A percentile compares a stretch with the other conserved stretches of the same genome.
These are phyloP conservation scores for Sarocladium kiliense DNA, from an alignment of 2,329 filamentous ascomycete genomes.

Conservation along the genomic window DNA sequence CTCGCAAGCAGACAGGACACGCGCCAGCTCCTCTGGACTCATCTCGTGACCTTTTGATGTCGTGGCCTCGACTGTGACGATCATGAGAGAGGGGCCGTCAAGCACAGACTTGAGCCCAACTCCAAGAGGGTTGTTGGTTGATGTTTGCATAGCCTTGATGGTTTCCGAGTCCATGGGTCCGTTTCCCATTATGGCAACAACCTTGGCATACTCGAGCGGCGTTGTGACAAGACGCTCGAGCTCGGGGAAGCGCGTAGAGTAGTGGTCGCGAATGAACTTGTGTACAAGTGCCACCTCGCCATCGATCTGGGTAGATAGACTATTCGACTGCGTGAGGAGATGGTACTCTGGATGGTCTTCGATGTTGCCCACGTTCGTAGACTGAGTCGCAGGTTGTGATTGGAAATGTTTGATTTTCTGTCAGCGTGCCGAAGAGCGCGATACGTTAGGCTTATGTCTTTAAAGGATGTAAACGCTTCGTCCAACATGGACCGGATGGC, in stretches of 20 bases:
- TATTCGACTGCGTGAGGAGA: conserved; percentile 82
- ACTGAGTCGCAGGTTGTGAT: conserved; percentile 59
- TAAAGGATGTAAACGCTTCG: conserved; percentile 58
- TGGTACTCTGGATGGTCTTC: conserved; percentile 92
- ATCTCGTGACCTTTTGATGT: conserved; percentile 80
- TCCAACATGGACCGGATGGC: conserved; percentile 15
- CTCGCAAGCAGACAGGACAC: conserved; percentile 73
- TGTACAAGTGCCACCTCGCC: conserved; percentile 89
- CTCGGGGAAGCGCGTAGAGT: conserved; percentile 89
- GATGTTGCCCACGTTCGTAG: conserved; percentile 69
- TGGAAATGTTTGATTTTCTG: conserved; percentile 80
- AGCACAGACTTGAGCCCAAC: conserved; percentile 73
- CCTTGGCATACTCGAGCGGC: conserved; percentile 91
- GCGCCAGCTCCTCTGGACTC: conserved; percentile 66
- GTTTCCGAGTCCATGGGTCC: conserved; percentile 76
- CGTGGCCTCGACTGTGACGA: conserved; percentile 90
- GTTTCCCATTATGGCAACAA: conserved; percentile 88
- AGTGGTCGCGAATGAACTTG: conserved; percentile 95
- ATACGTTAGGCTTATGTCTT: conserved; percentile 64
- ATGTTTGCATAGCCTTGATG: conserved; percentile 74
- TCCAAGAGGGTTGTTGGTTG: conserved; percentile 72
- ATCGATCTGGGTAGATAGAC: conserved; percentile 85
- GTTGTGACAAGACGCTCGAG: conserved; percentile 86
- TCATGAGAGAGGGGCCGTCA: conserved; percentile 88
- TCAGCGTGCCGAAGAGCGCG: conserved; percentile 31